Percentiles rank a stretch among this genome's conserved stretches.
phyloP scores from a whole-genome alignment of 2,329 filamentous ascomycete species.

The Colletotrichum noveboracense region DNA sequence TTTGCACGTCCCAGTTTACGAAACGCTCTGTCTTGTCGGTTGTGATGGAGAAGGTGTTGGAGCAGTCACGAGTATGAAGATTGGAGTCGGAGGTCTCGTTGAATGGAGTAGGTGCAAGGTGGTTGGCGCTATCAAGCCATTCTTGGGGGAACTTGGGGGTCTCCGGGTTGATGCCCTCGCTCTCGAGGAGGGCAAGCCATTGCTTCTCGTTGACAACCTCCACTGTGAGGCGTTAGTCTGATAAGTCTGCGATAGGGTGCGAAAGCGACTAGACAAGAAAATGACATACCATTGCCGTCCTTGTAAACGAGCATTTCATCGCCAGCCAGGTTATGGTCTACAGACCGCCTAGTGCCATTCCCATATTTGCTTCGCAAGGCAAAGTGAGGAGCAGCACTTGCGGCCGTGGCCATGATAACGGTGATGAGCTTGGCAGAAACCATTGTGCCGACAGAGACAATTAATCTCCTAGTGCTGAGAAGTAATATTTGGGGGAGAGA shows the following conservation, averaged over 20 bases:
- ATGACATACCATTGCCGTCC: not conserved
- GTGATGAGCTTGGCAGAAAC: not conserved
- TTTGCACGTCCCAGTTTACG: constrained; percentile 16
- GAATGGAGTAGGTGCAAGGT: not conserved
- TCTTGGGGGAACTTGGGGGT: not conserved
- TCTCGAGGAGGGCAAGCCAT: not conserved
- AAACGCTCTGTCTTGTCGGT: not conserved
- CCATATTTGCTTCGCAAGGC: not conserved
- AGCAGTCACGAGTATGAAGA: not conserved
- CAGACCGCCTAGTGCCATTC: not conserved
- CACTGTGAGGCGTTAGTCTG: not conserved
- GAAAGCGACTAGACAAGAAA: not conserved
- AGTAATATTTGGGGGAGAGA: not conserved
- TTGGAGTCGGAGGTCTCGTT: not conserved
- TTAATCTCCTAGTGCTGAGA: not conserved
- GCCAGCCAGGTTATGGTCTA: not conserved
- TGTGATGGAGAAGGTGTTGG: not conserved
- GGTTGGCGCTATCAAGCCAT: not conserved
- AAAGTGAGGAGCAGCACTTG: not conserved
- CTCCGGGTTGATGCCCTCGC: not conserved
- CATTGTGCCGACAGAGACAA: not conserved
- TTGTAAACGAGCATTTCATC: constrained; percentile 1
- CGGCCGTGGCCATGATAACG: not conserved
- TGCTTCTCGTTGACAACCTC: not conserved
- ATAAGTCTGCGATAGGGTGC: rapidly evolving